These are phyloP conservation scores for Aureobasidium sp. DNA, from an alignment of 2,329 filamentous ascomycete species.

Conservation along the genomic window DNA sequence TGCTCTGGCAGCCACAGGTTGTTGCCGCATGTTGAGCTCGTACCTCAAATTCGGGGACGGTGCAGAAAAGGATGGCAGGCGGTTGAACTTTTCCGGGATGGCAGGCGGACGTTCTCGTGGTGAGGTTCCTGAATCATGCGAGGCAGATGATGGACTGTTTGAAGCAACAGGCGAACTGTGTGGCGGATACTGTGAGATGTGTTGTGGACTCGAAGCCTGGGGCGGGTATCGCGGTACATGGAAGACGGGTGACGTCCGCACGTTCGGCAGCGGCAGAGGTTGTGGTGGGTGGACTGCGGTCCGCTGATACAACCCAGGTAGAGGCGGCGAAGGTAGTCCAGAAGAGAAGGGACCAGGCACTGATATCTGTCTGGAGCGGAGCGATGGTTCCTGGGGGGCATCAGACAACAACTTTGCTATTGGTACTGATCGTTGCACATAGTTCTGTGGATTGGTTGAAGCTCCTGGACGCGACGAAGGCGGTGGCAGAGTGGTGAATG, in stretches of 20 bases:
- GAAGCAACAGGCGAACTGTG: constrained; percentile 19
- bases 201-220: background rate
- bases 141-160: constrained; percentile 15
- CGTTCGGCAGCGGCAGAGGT: constrained; percentile 8
- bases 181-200: background rate
- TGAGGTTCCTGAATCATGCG: constrained; percentile 20
- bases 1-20: constrained; percentile 66
- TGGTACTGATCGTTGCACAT: constrained; percentile 8
- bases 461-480: background rate
- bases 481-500: constrained; percentile 6
- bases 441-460: constrained; percentile 2
- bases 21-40: constrained; percentile 59
- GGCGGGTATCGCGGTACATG: constrained; percentile 10
- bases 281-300: constrained; percentile 13
- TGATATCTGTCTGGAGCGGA: constrained; percentile 4
- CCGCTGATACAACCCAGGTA: constrained; percentile 7
- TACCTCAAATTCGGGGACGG: constrained; percentile 28
- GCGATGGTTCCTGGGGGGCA: constrained; percentile 1
- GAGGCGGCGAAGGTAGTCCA: constrained; percentile 1
- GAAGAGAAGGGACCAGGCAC: background rate
- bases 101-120: constrained; percentile 15
- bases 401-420: constrained; percentile 8
- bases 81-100: constrained; percentile 25
- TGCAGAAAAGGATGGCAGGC: constrained; percentile 10
- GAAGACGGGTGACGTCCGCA: constrained; percentile 11